phyloP scores from a whole-genome alignment of 1,284 basidiomycete genomes.

The Heliocybe sulcata region DNA sequence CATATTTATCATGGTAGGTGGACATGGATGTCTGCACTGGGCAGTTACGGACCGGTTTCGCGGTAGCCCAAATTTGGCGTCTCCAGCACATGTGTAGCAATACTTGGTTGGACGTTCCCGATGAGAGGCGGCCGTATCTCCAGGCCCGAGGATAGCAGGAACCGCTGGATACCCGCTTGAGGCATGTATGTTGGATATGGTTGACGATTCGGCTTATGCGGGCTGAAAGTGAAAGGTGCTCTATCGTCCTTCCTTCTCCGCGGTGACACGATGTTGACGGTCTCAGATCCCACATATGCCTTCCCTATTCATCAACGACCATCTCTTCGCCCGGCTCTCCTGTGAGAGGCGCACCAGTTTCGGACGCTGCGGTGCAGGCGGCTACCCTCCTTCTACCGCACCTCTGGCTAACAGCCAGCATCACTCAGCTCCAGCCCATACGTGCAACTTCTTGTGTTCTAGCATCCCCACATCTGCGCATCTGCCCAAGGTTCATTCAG shows the following conservation, averaged over 20 bases:
- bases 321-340: neutral
- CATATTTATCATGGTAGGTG: neutral
- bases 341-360: too few species aligned
- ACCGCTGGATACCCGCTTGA: neutral
- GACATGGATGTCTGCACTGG: neutral
- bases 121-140: too few species aligned
- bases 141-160: neutral
- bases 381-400: too few species aligned
- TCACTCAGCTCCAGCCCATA: too few species aligned
- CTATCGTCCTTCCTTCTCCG: neutral
- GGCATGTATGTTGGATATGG: neutral
- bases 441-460: too few species aligned
- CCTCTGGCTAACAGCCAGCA: too few species aligned
- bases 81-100: too few species aligned
- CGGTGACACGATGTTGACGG: neutral
- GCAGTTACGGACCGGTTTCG: neutral
- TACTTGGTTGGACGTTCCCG: too few species aligned
- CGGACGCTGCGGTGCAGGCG: too few species aligned
- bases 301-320: neutral
- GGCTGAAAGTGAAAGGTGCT: neutral
- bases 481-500: neutral
- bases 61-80: neutral
- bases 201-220: neutral
- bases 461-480: neutral
- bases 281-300: neutral